Base-by-base conservation (phyloP, 768 basidiomycete species). In the Boletus tomentosulus region DNA sequence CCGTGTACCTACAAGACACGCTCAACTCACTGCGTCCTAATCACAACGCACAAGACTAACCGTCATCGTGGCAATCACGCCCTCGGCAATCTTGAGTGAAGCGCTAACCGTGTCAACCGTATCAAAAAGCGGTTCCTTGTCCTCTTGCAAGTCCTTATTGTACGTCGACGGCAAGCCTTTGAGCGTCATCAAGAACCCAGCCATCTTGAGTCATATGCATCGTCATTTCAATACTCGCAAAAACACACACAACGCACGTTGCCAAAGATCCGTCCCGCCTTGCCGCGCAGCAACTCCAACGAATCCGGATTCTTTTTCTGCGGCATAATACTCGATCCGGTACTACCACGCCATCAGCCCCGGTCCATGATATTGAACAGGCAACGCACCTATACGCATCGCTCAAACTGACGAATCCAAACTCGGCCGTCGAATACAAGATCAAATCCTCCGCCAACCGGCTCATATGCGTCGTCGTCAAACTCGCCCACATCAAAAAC, bases 271-370 rank as follows among this genome's bases (percentile, higher is more conserved):
- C 97, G 86, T 5, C 97, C 97, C 31, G 89, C 82, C 72, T 99
- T 99, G 62, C 97, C 97, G 53, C 97, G 85, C 54, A 99, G 77
- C 22, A 99, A 78, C 71, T 99, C 97, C 51, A 97, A 76, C 10
- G 96, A 98, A 69, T 98, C 97, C 0, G 95, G 92, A 66, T 98
- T 98, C 75, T 98, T 99, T 76, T 99, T 98, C 68, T 98, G 97
- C 6, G 97, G 97, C 97, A 99, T 99, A 68, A 99, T 98, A 61
- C 95, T 98, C 38, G 95, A 98, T 7, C 97, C 97, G 42, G 97
- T 99, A 67, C 94, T 98, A 59, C 27, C 5, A 41, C 38, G 38
- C 9, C 16, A 46, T 53, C 54, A 47, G 46, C 45, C 35, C 30
- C 4, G 4, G n/a, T 4, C 3, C 25, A n/a, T 11, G 47, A 50